These are phyloP conservation scores for Peziza echinospora DNA, from an alignment of 495 filamentous ascomycete species.

Conservation along the genomic window DNA sequence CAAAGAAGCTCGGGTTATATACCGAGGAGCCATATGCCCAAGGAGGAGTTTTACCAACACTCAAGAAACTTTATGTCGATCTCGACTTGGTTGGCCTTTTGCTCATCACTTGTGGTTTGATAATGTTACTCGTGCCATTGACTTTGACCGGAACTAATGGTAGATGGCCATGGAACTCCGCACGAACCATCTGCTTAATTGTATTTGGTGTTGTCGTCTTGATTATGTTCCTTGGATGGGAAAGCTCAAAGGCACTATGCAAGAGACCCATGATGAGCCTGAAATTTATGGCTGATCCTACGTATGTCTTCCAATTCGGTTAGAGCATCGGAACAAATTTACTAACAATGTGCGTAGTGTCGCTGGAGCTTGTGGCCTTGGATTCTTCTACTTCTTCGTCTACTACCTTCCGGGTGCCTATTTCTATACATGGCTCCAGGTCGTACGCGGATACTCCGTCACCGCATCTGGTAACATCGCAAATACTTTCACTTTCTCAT, in stretches of 20 bases:
- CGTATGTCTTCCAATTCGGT: slow-evolving; percentile 6
- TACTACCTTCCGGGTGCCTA: slow-evolving; percentile 48
- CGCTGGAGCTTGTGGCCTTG: slow-evolving; percentile 34
- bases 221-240: slow-evolving; percentile 37
- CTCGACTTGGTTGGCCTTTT: slow-evolving; percentile 36
- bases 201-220: slow-evolving; percentile 36
- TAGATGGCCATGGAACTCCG: slow-evolving; percentile 18
- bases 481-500: slow-evolving; percentile 48
- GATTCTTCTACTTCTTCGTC: slow-evolving; percentile 43
- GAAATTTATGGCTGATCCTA: slow-evolving; percentile 39
- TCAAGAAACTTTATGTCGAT: slow-evolving; percentile 31
- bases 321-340: neutral
- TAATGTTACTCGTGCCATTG: slow-evolving; percentile 37
- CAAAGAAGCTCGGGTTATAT: slow-evolving; percentile 29
- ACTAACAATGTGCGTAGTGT: slow-evolving; percentile 15
- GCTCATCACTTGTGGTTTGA: slow-evolving; percentile 34
- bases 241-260: slow-evolving; percentile 32
- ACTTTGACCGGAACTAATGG: slow-evolving; percentile 31
- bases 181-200: slow-evolving; percentile 30
- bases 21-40: slow-evolving; percentile 23
- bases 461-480: slow-evolving; percentile 42
- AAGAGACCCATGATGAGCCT: slow-evolving; percentile 36
- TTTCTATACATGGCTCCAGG: slow-evolving; percentile 50
- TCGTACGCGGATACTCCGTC: slow-evolving; percentile 41
- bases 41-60: slow-evolving; percentile 17